Evolutionary conservation across 805 yeast genomes (phyloP).

Genomic region (Candida argentea): DNA sequence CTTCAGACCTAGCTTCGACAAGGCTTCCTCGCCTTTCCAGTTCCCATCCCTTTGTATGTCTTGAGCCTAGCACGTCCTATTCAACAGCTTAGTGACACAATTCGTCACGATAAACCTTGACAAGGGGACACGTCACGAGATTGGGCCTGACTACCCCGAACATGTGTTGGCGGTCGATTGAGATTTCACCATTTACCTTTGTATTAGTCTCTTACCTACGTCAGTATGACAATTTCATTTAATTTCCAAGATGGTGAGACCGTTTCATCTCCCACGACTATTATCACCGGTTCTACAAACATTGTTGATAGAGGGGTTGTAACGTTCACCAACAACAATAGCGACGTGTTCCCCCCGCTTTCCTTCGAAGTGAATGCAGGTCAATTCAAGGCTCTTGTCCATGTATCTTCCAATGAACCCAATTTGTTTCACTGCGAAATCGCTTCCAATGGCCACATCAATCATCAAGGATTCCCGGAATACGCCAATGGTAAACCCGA

Average conservation of each 20-base stretch:
- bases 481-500: constrained; percentile 7
- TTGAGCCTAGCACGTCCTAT: too few species aligned
- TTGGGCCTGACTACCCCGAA: too few species aligned
- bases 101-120: too few species aligned
- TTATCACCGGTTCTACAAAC: constrained; percentile 21
- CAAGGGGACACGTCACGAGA: too few species aligned
- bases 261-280: constrained; percentile 30
- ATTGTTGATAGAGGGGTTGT: constrained; percentile 15
- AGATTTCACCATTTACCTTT: too few species aligned
- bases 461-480: constrained; percentile 16
- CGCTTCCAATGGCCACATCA: constrained; percentile 27
- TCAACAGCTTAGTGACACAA: too few species aligned
- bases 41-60: too few species aligned
- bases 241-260: constrained; percentile 25
- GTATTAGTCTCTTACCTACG: not conserved
- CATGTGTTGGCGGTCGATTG: too few species aligned
- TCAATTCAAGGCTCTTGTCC: constrained; percentile 65
- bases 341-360: constrained; percentile 52
- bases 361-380: constrained; percentile 59
- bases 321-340: constrained; percentile 22
- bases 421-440: constrained; percentile 49
- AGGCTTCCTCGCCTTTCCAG: too few species aligned
- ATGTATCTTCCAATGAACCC: constrained; percentile 52
- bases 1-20: too few species aligned
- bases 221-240: constrained; percentile 13